Percentiles rank a stretch among this genome's conserved stretches.
Evolutionary conservation across 2,329 filamentous ascomycete genomes (phyloP).

Genomic region (Neopestalotiopsis rosae): DNA sequence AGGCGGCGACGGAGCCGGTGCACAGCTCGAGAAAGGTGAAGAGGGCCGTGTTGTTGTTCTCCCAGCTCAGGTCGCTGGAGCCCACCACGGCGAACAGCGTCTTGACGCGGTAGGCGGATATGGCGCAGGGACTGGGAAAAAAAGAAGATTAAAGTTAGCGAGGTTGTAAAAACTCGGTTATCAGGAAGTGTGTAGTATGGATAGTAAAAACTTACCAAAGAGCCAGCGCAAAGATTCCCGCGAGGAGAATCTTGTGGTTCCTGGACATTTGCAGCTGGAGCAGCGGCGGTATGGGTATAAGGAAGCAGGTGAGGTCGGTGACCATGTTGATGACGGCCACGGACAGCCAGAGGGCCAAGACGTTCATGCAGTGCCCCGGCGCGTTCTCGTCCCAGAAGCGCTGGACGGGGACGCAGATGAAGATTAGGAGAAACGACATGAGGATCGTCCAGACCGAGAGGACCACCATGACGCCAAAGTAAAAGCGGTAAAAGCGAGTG

Average conservation of each 20-base stretch:
- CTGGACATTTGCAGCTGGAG: constrained; percentile 7
- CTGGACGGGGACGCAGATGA: constrained; percentile 13
- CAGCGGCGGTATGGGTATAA: constrained; percentile 13
- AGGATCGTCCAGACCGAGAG: constrained; percentile 11
- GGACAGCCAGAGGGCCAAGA: constrained; percentile 8
- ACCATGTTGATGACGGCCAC: constrained; percentile 13
- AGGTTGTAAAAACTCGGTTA: background rate
- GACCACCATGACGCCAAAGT: constrained; percentile 5
- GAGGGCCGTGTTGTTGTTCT: constrained; percentile 11
- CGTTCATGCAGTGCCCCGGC: constrained; percentile 7
- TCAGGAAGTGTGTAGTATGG: no score
- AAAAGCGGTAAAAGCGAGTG: constrained; percentile 9
- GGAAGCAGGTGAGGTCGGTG: constrained; percentile 16
- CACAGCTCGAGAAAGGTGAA: constrained; percentile 5
- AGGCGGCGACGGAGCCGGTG: constrained; percentile 14
- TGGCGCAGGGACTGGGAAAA: constrained; percentile 7
- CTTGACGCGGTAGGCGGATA: constrained; percentile 13
- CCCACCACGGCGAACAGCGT: constrained; percentile 2
- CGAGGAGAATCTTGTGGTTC: constrained; percentile 9
- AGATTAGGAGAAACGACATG: background rate
- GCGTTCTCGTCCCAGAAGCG: constrained; percentile 10
- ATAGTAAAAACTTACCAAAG: constrained; percentile 5
- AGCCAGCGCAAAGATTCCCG: constrained; percentile 12
- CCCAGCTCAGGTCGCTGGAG: constrained; percentile 11
- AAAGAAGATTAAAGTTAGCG: background rate